Evolutionary conservation across 345 rosid genomes (phyloP).

Genomic region (rapeseed (Brassica napus)): Da-Ae NC_063438.1:14879001-14879500

Average conservation of each 20-base stretch:
- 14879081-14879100: background rate
- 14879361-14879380: too few relatives aligned
- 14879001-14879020: too few relatives aligned
- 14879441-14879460: background rate
- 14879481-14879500: background rate
- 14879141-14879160: background rate
- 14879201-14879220: background rate
- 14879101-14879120: too few relatives aligned
- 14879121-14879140: too few relatives aligned
- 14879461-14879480: background rate
- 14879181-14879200: background rate
- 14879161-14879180: background rate
- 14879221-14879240: background rate
- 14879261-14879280: background rate
- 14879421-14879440: too few relatives aligned
- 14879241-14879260: background rate
- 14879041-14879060: too few relatives aligned
- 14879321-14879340: too few relatives aligned
- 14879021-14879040: too few relatives aligned
- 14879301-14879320: too few relatives aligned
- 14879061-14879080: background rate
- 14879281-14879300: background rate
- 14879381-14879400: too few relatives aligned
- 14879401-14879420: too few relatives aligned
- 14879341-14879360: too few relatives aligned